phyloP scores from a whole-genome alignment of 345 rosid genomes.

The Citrus glauca region DNA sequence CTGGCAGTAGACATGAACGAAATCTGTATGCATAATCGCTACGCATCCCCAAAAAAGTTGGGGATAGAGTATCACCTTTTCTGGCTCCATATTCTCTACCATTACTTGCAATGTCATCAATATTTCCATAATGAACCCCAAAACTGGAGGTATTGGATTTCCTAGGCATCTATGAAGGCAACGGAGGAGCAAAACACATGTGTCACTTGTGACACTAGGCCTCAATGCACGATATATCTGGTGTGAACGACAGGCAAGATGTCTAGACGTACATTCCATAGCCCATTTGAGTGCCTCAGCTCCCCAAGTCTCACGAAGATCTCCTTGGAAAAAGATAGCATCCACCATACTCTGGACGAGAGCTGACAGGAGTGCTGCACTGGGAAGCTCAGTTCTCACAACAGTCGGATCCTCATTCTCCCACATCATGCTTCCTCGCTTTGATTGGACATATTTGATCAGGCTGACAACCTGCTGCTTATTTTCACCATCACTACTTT shows the following conservation, averaged over 20 bases:
- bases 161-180: conserved; percentile 96
- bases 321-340: conserved; percentile 99
- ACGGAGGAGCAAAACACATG: conserved; percentile 89
- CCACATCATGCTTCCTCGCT: conserved; percentile 99
- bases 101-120: conserved; percentile 90
- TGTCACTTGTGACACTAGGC: conserved; percentile 90
- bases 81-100: conserved; percentile 99
- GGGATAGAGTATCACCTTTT: conserved; percentile 94
- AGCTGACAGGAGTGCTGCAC: conserved; percentile 93
- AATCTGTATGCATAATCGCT: conserved; percentile 99
- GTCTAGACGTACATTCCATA: conserved; percentile 99
- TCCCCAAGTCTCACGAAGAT: conserved; percentile 99
- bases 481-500: conserved; percentile 92
- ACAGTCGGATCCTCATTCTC: conserved; percentile 96
- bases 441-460: conserved; percentile 96
- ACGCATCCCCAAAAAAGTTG: conserved; percentile 99
- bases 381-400: conserved; percentile 82
- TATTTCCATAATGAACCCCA: conserved; percentile 96
- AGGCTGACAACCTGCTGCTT: conserved; percentile 95
- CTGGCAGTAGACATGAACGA: conserved; percentile 95
- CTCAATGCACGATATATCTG: conserved; percentile 96
- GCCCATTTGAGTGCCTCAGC: conserved; percentile 99
- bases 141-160: conserved; percentile 91
- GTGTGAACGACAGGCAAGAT: conserved; percentile 97
- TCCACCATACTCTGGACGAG: conserved; percentile 99